These are phyloP conservation scores for Secale cereale DNA, from an alignment of 176 grass and related monocot genomes.

Conservation along the genomic window DNA sequence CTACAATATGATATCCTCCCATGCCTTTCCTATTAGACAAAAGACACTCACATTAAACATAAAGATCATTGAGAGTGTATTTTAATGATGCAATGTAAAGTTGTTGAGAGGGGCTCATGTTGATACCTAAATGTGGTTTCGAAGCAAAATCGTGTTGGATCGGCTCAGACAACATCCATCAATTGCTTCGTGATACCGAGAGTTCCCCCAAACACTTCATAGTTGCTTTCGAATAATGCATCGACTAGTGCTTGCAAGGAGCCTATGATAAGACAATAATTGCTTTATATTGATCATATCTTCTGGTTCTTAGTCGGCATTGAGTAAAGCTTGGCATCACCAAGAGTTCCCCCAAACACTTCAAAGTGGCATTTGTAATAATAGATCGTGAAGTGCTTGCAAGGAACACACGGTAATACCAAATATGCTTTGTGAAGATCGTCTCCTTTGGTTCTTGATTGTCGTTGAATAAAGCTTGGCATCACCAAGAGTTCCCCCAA, in stretches of 20 bases:
- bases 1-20: not conserved
- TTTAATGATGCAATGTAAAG: not conserved
- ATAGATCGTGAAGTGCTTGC: not conserved
- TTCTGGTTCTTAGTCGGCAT: not conserved
- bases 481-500: not conserved
- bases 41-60: not conserved
- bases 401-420: not conserved
- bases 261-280: not conserved
- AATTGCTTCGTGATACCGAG: not conserved
- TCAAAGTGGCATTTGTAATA: not conserved
- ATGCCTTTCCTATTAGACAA: not conserved
- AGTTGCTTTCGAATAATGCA: not conserved
- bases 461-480: not conserved
- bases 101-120: not conserved
- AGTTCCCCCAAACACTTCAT: not conserved
- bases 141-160: not conserved
- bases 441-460: not conserved
- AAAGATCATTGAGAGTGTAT: not conserved
- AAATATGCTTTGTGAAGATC: not conserved
- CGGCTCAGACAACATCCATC: not conserved
- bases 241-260: not conserved
- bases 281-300: not conserved
- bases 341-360: not conserved
- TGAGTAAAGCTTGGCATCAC: not conserved
- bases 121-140: not conserved